These are phyloP conservation scores for Scleromitrula shiraiana DNA, from an alignment of 2,329 filamentous ascomycete species.

Conservation along the genomic window DNA sequence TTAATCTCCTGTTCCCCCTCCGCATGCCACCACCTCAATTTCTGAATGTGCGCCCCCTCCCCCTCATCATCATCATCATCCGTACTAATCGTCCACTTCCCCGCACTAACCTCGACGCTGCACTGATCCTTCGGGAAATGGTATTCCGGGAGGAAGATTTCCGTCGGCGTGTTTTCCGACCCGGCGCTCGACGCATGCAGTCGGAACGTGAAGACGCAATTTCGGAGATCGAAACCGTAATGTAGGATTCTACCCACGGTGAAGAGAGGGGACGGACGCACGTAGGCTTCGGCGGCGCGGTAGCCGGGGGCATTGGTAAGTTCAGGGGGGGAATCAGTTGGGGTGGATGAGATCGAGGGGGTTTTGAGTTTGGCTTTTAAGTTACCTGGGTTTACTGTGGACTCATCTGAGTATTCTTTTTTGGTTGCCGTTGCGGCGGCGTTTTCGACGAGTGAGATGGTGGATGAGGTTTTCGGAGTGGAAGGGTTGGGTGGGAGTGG, in stretches of 20 bases:
- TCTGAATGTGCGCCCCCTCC: constrained; percentile 69
- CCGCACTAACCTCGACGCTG: constrained; percentile 68
- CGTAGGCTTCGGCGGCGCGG: constrained; percentile 86
- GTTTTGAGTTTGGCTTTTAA: constrained; percentile 65
- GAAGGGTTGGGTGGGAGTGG: constrained; percentile 44
- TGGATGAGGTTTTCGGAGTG: constrained; percentile 37
- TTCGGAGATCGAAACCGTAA: constrained; percentile 76
- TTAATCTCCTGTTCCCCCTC: constrained; percentile 75
- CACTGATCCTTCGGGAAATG: constrained; percentile 77
- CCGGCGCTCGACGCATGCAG: constrained; percentile 55
- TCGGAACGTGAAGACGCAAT: constrained; percentile 67
- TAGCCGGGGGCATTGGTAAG: constrained; percentile 62
- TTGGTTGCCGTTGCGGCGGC: constrained; percentile 32
- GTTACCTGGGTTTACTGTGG: constrained; percentile 64
- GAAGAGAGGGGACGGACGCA: constrained; percentile 72
- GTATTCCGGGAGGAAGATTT: constrained; percentile 81
- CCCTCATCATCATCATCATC: constrained; percentile 62
- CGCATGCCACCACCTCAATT: constrained; percentile 86
- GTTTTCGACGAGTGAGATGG: constrained; percentile 35
- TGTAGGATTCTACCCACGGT: constrained; percentile 63
- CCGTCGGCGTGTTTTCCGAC: constrained; percentile 60
- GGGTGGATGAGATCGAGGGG: constrained; percentile 54
- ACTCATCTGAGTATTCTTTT: constrained; percentile 42
- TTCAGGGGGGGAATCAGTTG: constrained; percentile 45
- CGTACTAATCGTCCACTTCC: constrained; percentile 79